Percentiles rank a stretch among this genome's conserved stretches.
These are phyloP conservation scores for Mycena venus DNA, from an alignment of 768 basidiomycete genomes.

Conservation along the genomic window DNA sequence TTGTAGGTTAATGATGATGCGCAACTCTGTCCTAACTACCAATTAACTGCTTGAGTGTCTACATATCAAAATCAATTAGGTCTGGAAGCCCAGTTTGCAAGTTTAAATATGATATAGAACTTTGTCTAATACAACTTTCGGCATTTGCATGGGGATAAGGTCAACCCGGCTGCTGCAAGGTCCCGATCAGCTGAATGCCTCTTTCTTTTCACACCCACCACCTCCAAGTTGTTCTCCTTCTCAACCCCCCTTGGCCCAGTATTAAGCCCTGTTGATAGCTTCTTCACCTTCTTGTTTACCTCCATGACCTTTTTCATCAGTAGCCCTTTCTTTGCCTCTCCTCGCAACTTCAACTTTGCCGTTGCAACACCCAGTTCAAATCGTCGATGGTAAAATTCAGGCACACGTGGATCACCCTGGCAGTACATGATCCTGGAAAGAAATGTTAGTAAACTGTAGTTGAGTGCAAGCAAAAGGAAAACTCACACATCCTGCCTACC, in stretches of 20 bases:
- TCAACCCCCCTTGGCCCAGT: background rate
- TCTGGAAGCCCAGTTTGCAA: too few species aligned
- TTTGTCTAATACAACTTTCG: too few species aligned
- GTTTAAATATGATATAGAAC: too few species aligned
- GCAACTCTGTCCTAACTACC: too few species aligned
- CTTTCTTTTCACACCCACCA: background rate
- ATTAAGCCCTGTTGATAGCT: too few species aligned
- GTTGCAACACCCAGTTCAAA: background rate
- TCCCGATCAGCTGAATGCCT: background rate
- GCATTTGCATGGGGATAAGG: background rate
- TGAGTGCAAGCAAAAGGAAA: too few species aligned
- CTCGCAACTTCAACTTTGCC: background rate
- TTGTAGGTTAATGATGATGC: too few species aligned
- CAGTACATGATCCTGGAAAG: background rate
- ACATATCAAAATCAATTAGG: too few species aligned
- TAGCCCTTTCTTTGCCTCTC: background rate
- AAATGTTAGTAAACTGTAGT: background rate
- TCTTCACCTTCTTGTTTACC: background rate
- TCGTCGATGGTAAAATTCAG: background rate
- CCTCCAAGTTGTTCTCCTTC: background rate
- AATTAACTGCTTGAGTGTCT: too few species aligned
- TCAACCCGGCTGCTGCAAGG: background rate
- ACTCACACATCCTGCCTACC: too few species aligned
- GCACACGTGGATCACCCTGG: background rate
- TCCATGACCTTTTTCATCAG: background rate